phyloP scores from a whole-genome alignment of 2,329 filamentous ascomycete genomes.

The Exserohilum turcica region DNA sequence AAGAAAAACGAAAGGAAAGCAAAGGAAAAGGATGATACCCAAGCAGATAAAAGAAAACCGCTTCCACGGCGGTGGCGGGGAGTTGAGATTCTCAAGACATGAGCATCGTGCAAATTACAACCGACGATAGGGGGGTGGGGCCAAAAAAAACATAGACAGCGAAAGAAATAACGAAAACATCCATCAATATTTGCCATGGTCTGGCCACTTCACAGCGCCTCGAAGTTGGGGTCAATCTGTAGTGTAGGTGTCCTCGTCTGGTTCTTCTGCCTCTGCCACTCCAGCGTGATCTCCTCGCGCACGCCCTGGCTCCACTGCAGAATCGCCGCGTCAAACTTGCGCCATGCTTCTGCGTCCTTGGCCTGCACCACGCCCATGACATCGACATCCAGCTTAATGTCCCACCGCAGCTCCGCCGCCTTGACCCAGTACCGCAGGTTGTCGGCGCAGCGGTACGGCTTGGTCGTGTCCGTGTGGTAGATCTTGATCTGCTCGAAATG shows the following conservation, averaged over 20 bases:
- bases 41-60: no score
- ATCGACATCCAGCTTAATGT: conserved; percentile 80
- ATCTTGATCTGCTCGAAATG: conserved; percentile 88
- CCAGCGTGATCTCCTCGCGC: conserved; percentile 78
- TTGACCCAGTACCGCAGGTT: conserved; percentile 97
- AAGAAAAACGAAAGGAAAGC: neutral
- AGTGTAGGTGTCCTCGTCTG: conserved; percentile 46
- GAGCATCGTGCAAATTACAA: conserved; percentile 32
- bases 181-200: conserved; percentile 7
- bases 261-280: conserved; percentile 61
- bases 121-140: conserved; percentile 14
- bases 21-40: no score
- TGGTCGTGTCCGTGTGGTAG: conserved; percentile 90
- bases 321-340: conserved; percentile 80
- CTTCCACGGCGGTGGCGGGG: conserved; percentile 5
- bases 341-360: conserved; percentile 71
- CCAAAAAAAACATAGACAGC: conserved; percentile 37
- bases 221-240: conserved; percentile 45
- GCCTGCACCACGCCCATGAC: conserved; percentile 85
- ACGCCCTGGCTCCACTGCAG: conserved; percentile 83
- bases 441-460: conserved; percentile 91
- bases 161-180: conserved; percentile 25
- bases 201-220: conserved; percentile 27
- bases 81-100: conserved; percentile 19
- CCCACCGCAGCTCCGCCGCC: conserved; percentile 92